Evolutionary conservation across 257 asterid species (phyloP), one percentile per base, ranked within the genome.

Genomic region (Solanum paucissectum): DNA sequence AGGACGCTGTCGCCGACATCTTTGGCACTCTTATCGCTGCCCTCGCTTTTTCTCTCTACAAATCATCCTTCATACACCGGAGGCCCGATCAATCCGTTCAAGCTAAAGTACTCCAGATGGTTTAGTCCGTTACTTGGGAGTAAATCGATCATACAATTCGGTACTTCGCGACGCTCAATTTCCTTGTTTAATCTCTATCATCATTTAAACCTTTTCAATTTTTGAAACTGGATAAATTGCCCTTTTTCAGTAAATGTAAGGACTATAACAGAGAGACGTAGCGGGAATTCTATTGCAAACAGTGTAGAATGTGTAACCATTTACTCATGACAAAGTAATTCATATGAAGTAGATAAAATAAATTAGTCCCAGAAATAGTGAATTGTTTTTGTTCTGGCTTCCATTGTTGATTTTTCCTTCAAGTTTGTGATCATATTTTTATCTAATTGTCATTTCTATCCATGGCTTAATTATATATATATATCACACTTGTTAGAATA

Each of bases 1-100:
- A 94, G 90, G 99, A 96, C 88, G 94, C 93, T 29, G 93, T 90
- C 7, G 93, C 96, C 33, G 98, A 95, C 88, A 40, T 94, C 64
- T 10, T 92, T 75, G 98, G 98, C 14, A 91, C 94, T 40, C 87
- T 94, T 2, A 84, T 93, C 32, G 98, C 98, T 58, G 95, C 91
- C 33, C 76, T 89, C 25, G 83, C 88, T 85, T 93, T 95, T 25
- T 73, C 73, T 86, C 88, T 93, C 27, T 90, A 12, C 40, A 86
- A 86, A 88, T 71, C 87, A 14, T 75, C 77, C 55, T 58, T 60
- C 49, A 23, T 83, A 46, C 86, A 83, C 86, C 64, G 89, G 91
- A 66, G 55, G 34, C 85, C 83, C 55, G 94, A 91, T 64, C 49
- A 36, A 1, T 87, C 85, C 37, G 90, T 23, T 75, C 91, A 87